Conservation (phyloP, 129 eudicot genomes). For the Saposhnikovia divaricata region DNA sequence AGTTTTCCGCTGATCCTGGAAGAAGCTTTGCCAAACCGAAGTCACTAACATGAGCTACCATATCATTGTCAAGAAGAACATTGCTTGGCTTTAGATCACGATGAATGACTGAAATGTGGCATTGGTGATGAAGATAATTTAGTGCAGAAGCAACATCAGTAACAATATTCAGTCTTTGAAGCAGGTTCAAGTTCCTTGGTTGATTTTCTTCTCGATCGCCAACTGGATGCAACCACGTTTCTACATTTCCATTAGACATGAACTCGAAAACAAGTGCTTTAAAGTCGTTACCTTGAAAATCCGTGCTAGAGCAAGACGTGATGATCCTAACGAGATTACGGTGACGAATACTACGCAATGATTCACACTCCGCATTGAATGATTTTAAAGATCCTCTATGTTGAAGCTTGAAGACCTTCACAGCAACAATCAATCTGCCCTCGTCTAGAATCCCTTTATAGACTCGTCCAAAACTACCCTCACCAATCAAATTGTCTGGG, state of each 20-base stretch:
- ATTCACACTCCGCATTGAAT: neutral
- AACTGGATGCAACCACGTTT: neutral
- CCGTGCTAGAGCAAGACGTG: neutral
- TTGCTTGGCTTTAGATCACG: neutral
- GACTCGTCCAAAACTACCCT: neutral
- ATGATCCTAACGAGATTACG: neutral
- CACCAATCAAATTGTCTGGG: neutral
- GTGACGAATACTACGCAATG: neutral
- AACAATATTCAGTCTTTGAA: neutral
- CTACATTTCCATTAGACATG: neutral
- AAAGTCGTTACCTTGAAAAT: neutral
- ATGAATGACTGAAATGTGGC: neutral
- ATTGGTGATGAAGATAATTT: neutral
- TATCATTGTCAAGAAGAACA: neutral
- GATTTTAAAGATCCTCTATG: neutral
- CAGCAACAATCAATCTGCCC: neutral
- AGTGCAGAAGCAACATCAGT: neutral
- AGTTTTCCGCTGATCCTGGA: neutral
- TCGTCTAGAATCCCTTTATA: neutral
- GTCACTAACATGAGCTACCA: neutral
- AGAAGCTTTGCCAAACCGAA: neutral
- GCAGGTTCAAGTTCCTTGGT: no score
- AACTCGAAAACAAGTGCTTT: neutral
- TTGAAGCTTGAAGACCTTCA: neutral
- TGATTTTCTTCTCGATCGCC: neutral